A percentile compares a stretch with the other conserved stretches of the same genome.
These are phyloP conservation scores for Fusarium sp. DNA, from an alignment of 2,329 filamentous ascomycete genomes.

Conservation along the genomic window DNA sequence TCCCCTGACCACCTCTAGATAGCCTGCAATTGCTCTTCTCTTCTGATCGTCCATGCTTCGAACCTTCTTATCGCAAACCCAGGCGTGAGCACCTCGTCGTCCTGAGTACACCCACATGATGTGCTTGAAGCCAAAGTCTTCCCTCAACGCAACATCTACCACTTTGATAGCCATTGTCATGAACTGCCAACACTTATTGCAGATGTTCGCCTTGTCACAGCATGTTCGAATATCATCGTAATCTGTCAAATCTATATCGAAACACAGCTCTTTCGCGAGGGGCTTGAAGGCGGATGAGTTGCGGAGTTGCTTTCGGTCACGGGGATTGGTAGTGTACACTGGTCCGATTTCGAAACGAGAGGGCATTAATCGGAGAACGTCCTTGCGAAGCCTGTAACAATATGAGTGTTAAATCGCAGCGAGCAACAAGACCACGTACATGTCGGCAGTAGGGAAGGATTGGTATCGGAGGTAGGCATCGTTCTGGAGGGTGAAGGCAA, in stretches of 20 bases:
- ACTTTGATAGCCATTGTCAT: slow-evolving; percentile 98
- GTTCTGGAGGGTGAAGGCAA: slow-evolving; percentile 93
- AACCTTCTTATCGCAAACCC: slow-evolving; percentile 93
- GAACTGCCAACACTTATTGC: slow-evolving; percentile 93
- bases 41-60: slow-evolving; percentile 86
- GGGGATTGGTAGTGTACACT: slow-evolving; percentile 93
- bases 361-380: slow-evolving; percentile 87
- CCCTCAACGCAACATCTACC: slow-evolving; percentile 83
- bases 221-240: slow-evolving; percentile 98
- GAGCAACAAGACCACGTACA: slow-evolving; percentile 50
- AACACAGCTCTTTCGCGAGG: slow-evolving; percentile 91
- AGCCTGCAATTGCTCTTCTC: slow-evolving; percentile 85
- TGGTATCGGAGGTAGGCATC: slow-evolving; percentile 95
- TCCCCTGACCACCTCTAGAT: slow-evolving; percentile 89
- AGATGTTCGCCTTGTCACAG: slow-evolving; percentile 93
- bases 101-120: slow-evolving; percentile 99
- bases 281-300: slow-evolving; percentile 87
- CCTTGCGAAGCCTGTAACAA: slow-evolving; percentile 78
- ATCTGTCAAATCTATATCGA: slow-evolving; percentile 99
- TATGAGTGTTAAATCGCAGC: background rate
- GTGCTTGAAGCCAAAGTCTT: slow-evolving; percentile 97
- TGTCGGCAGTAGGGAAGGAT: slow-evolving; percentile 66
- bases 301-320: slow-evolving; percentile 87
- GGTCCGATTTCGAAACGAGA: slow-evolving; percentile 98
- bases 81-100: slow-evolving; percentile 94